Percentiles rank a stretch among this genome's conserved stretches.
Conservation (phyloP, 768 basidiomycete species). For the Pleurotus ostreatus region DNA sequence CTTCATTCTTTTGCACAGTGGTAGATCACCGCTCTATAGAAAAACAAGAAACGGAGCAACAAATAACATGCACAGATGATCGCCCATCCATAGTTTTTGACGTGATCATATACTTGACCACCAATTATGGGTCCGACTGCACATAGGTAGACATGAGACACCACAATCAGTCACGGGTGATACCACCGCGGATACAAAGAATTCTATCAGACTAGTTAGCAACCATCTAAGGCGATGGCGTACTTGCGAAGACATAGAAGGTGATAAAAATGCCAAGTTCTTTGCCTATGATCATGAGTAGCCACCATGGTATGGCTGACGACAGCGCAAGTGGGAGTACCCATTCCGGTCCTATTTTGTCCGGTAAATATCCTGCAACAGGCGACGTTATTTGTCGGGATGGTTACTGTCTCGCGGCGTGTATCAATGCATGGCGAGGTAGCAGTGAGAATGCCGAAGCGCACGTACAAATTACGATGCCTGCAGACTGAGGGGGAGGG, state of each 20-base stretch:
- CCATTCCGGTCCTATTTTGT: conserved; percentile 55
- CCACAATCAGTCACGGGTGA: conserved; percentile 44
- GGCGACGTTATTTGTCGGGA: conserved; percentile 46
- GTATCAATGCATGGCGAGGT: background rate
- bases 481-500: conserved; percentile 39
- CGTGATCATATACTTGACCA: conserved; percentile 63
- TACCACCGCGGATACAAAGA: conserved; percentile 56
- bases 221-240: conserved; percentile 13
- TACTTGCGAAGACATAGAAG: conserved; percentile 52
- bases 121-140: conserved; percentile 69
- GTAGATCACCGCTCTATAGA: conserved; percentile 42
- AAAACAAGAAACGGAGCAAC: conserved; percentile 35
- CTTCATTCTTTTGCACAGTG: background rate
- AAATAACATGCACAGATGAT: conserved; percentile 43
- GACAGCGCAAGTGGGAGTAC: conserved; percentile 43
- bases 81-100: conserved; percentile 50
- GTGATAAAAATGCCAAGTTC: conserved; percentile 46
- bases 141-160: conserved; percentile 1
- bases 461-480: conserved; percentile 46
- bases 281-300: conserved; percentile 42
- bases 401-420: conserved; percentile 36
- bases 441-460: background rate
- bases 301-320: conserved; percentile 62
- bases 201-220: conserved; percentile 33
- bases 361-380: conserved; percentile 51